These are phyloP conservation scores for Trypanosoma conorhini DNA, from an alignment of 208 protist species.

Conservation along the genomic window DNA sequence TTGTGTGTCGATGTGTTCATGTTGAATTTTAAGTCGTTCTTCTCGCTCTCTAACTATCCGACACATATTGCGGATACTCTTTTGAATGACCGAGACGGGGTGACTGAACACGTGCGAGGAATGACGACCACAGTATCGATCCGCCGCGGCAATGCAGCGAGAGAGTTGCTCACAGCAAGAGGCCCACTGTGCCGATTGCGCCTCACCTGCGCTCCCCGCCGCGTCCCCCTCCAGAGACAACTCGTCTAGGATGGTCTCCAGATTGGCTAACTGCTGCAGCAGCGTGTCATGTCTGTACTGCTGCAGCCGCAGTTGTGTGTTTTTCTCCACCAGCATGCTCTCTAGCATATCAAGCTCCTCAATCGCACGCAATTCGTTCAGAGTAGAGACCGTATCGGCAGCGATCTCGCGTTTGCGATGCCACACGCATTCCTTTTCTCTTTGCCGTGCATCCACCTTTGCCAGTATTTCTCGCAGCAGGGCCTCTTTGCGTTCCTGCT, in stretches of 20 bases:
- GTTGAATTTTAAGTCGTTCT: constrained; percentile 19
- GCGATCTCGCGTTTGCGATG: constrained; percentile 18
- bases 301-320: constrained; percentile 36
- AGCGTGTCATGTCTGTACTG: constrained; percentile 38
- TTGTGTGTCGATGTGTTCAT: constrained; percentile 4
- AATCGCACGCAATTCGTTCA: constrained; percentile 38
- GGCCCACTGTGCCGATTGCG: constrained; percentile 6
- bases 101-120: constrained; percentile 9
- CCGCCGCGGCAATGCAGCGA: background rate
- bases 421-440: constrained; percentile 9
- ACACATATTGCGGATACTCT: constrained; percentile 27
- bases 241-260: constrained; percentile 36
- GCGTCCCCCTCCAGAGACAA: constrained; percentile 12
- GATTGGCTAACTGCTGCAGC: constrained; percentile 29
- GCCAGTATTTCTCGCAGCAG: constrained; percentile 10
- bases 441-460: constrained; percentile 4
- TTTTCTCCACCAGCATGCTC: constrained; percentile 59
- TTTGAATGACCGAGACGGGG: constrained; percentile 22
- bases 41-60: constrained; percentile 21
- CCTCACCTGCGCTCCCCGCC: background rate
- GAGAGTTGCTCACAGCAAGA: constrained; percentile 10
- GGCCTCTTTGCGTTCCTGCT: constrained; percentile 17
- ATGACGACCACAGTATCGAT: constrained; percentile 11
- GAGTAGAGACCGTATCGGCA: constrained; percentile 5
- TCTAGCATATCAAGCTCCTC: constrained; percentile 63